Conservation (phyloP, 805 yeast genomes). For the Cyberlindnera amylophila region DNA sequence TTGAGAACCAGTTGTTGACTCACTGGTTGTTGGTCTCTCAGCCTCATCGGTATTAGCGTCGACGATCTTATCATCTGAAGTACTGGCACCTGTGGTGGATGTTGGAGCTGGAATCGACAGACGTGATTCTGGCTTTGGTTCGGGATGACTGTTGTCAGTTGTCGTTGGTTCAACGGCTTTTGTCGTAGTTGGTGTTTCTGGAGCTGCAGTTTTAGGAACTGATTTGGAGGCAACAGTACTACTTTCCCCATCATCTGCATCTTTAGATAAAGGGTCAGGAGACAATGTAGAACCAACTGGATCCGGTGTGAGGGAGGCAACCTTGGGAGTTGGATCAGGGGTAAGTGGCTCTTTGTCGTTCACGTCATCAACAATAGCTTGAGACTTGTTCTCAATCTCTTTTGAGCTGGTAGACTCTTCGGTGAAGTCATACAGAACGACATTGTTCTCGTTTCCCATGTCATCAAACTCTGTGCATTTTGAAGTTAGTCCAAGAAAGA, state of each 20-base stretch:
- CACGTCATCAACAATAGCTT: slow-evolving; percentile 5
- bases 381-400: slow-evolving; percentile 7
- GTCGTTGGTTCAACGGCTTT: not conserved
- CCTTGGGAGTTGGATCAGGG: slow-evolving; percentile 29
- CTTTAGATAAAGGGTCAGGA: not conserved
- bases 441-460: slow-evolving; percentile 37
- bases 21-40: slow-evolving; percentile 1
- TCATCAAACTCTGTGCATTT: slow-evolving; percentile 31
- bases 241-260: not conserved
- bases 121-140: slow-evolving; percentile 1
- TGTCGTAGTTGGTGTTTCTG: not conserved
- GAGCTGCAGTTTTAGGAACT: slow-evolving; percentile 1
- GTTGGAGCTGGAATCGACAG: slow-evolving; percentile 2
- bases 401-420: not conserved
- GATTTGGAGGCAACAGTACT: slow-evolving; percentile 6
- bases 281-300: not conserved
- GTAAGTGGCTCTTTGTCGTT: slow-evolving; percentile 24
- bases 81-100: no score
- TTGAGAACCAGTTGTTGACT: not conserved
- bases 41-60: slow-evolving; percentile 2
- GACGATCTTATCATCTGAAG: no score
- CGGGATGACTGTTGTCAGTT: not conserved
- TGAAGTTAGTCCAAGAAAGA: not conserved
- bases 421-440: slow-evolving; percentile 22
- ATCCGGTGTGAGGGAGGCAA: not conserved